Evolutionary conservation across 306 rosid species (phyloP).

Genomic region (Ziziphus jujuba): DNA sequence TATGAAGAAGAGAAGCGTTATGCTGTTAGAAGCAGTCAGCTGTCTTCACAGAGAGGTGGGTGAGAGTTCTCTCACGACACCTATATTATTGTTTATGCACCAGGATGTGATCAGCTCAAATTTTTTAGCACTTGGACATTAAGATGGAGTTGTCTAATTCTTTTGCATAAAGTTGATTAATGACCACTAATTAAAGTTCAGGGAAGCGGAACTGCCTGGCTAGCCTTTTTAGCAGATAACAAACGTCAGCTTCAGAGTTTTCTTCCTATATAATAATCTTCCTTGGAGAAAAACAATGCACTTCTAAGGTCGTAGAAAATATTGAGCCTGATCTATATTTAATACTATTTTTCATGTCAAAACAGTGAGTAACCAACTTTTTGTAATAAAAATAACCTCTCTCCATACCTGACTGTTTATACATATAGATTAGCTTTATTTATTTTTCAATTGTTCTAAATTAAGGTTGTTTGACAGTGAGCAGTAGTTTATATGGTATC

Average conservation of each 20-base stretch:
- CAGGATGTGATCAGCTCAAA: neutral
- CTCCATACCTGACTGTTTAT: neutral
- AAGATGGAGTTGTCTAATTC: constrained; percentile 12
- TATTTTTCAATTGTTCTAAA: constrained; percentile 36
- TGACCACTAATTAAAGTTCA: neutral
- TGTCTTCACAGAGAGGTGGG: constrained; percentile 60
- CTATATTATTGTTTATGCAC: neutral
- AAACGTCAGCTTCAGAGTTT: constrained; percentile 3
- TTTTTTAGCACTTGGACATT: constrained; percentile 20
- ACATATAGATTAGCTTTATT: constrained; percentile 21
- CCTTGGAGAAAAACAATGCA: no score
- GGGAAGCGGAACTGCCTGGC: neutral
- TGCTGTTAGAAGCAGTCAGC: constrained; percentile 45
- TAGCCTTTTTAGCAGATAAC: neutral
- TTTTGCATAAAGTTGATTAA: constrained; percentile 4
- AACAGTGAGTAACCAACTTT: neutral
- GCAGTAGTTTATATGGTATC: constrained; percentile 61
- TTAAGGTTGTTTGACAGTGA: constrained; percentile 69
- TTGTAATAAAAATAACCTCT: neutral
- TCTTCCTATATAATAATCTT: neutral
- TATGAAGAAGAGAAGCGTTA: constrained; percentile 94
- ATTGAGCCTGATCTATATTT: neutral
- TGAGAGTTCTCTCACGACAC: constrained; percentile 19
- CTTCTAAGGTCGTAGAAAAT: no score
- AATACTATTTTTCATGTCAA: neutral